Evolutionary conservation across 345 rosid species (phyloP).

Genomic region (Gossypium mustelinum): DNA sequence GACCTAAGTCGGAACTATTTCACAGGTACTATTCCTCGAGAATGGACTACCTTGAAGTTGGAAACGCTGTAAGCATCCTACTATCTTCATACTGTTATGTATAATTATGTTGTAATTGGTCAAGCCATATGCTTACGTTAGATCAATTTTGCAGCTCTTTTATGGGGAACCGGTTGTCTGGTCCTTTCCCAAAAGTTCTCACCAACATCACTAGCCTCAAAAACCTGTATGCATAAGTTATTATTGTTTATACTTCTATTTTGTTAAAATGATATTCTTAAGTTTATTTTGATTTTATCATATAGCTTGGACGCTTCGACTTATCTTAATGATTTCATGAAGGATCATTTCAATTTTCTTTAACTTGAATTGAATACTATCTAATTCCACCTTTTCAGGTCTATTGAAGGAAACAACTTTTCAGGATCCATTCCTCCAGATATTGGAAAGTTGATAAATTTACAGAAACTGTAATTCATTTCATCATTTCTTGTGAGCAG

Average conservation of each 20-base stretch:
- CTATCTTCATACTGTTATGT: background rate
- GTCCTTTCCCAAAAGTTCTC: slow-evolving; percentile 72
- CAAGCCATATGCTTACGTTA: background rate
- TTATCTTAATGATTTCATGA: background rate
- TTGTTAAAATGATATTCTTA: background rate
- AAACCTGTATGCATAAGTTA: slow-evolving; percentile 55
- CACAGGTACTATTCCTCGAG: slow-evolving; percentile 66
- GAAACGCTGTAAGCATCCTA: slow-evolving; percentile 45
- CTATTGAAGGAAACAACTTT: slow-evolving; percentile 76
- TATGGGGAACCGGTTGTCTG: slow-evolving; percentile 85
- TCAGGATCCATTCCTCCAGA: slow-evolving; percentile 71
- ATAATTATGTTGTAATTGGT: background rate
- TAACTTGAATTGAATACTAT: background rate
- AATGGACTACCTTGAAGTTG: slow-evolving; percentile 73
- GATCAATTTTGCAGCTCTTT: slow-evolving; percentile 45
- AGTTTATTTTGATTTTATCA: slow-evolving; percentile 12
- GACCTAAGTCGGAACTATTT: slow-evolving; percentile 78
- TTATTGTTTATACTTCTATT: background rate
- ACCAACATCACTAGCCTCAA: slow-evolving; percentile 54
- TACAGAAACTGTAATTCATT: slow-evolving; percentile 59
- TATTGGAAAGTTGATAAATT: slow-evolving; percentile 48
- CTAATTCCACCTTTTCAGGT: slow-evolving; percentile 45
- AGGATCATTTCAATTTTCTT: background rate
- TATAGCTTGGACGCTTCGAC: background rate
- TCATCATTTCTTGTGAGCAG: slow-evolving; percentile 7